A percentile compares a stretch with the other conserved stretches of the same genome.
Evolutionary conservation across 305 asterid genomes (phyloP).

Genomic region (Solanum chacoense): DNA sequence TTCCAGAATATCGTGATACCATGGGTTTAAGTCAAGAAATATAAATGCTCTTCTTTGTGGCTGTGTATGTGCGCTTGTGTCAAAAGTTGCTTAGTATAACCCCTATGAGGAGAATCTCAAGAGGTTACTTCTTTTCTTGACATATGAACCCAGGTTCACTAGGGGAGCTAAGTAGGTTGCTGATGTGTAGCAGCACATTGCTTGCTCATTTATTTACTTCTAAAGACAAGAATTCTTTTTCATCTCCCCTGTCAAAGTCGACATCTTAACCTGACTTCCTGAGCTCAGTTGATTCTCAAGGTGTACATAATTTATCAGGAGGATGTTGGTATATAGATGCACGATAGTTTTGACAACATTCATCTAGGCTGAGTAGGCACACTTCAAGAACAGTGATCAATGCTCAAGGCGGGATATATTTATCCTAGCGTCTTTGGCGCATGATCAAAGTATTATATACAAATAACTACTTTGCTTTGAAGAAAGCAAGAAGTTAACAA

Average conservation of each 20-base stretch:
- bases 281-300: not conserved
- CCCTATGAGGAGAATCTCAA: not conserved
- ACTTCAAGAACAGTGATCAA: not conserved
- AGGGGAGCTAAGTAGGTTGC: not conserved
- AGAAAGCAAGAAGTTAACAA: not conserved
- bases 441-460: not conserved
- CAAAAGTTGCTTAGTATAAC: not conserved
- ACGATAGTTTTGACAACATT: not conserved
- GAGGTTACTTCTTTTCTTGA: not conserved
- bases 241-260: not conserved
- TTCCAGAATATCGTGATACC: slow-evolving; percentile 25
- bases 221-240: not conserved
- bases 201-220: not conserved
- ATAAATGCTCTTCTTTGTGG: slow-evolving; percentile 14
- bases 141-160: not conserved
- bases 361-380: not conserved
- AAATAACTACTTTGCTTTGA: not conserved
- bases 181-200: not conserved
- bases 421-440: not conserved
- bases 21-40: slow-evolving; percentile 54
- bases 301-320: not conserved
- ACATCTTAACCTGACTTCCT: not conserved
- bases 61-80: not conserved
- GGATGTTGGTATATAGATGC: not conserved
- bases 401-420: not conserved